Evolutionary conservation across 352 stramenopile species (phyloP), one percentile per base, ranked within the genome.

Genomic region (Pythium phragmiticola): DNA sequence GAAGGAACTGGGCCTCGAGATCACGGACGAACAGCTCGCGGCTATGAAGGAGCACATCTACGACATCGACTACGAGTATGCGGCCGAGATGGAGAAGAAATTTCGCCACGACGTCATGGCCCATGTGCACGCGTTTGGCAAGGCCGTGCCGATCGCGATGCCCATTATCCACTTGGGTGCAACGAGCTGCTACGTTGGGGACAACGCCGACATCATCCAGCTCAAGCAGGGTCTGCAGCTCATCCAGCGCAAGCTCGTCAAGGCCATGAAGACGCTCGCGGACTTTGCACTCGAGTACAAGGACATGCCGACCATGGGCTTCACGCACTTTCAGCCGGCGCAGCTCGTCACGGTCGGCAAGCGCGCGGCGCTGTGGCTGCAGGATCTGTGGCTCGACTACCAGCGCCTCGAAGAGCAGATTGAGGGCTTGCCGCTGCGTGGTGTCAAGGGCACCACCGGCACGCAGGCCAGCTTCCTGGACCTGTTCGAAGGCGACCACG

Each of bases 51-150:
- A 77, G 21, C 86, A 99, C 68, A 71, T 99, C 34, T 92, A 95
- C 78, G 92, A 99, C 76, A 98, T 99, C 63, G 96, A 99, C 80
- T 99, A 98, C 77, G 92, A 97, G 55, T 96, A 98, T 75, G 97
- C 97, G 0, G 94, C 82, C 1, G 87, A 98, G 72, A 99, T 99
- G 89, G 97, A 99, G 76, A 91, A 92, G 56, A 97, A 99, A 73
- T 99, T 99, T 73, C 93, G 97, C 63, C 97, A 99, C 79, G 97
- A 99, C 73, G 97, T 99, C 57, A 99, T 99, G 97, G 96, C 95
- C 11, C 97, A 99, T 73, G 96, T 99, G 39, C 97, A 99, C 77
- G 88, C 97, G 26, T 99, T 98, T 79, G 97, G 97, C 64, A 96
- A 98, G 72, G 92, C 88, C 28, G 98, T 94, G 56, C 96, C 97